phyloP scores from a whole-genome alignment of 2,329 filamentous ascomycete genomes.

The Pseudogymnoascus verrucosus region DNA sequence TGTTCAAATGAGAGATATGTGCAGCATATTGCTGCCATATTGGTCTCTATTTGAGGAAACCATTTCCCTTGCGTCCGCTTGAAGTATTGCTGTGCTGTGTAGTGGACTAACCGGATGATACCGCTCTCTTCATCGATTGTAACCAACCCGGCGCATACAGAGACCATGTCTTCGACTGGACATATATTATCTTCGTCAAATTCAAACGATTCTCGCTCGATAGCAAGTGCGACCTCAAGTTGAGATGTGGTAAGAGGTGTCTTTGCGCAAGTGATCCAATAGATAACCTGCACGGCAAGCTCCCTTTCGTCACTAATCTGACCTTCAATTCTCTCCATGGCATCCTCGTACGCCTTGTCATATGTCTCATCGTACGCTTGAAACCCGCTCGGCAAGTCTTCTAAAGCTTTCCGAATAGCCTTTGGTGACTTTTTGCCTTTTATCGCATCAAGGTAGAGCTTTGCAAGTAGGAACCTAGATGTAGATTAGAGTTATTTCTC shows the following conservation, averaged over 20 bases:
- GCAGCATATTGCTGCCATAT: constrained; percentile 16
- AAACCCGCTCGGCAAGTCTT: constrained; percentile 22
- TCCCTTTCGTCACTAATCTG: constrained; percentile 21
- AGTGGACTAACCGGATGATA: constrained; percentile 18
- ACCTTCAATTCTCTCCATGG: constrained; percentile 27
- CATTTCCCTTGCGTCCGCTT: constrained; percentile 16
- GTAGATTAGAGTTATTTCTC: background rate
- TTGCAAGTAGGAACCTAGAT: constrained; percentile 19
- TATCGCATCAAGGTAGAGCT: constrained; percentile 27
- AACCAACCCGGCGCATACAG: constrained; percentile 19
- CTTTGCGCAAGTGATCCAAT: constrained; percentile 13
- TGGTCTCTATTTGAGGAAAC: constrained; percentile 12
- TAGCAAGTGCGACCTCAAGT: constrained; percentile 29
- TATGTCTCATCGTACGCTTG: constrained; percentile 14
- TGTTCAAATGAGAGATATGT: constrained; percentile 25
- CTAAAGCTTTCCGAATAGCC: constrained; percentile 24
- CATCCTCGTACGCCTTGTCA: constrained; percentile 18
- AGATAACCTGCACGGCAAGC: constrained; percentile 27
- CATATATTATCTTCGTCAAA: constrained; percentile 20
- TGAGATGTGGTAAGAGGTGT: constrained; percentile 23
- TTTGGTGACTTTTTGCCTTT: constrained; percentile 22
- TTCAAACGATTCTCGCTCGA: constrained; percentile 15
- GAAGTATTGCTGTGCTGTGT: constrained; percentile 35
- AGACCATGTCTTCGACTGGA: constrained; percentile 12
- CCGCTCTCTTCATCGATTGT: constrained; percentile 17